phyloP scores from a whole-genome alignment of 345 rosid species.

The Arabidopsis thaliana region TAIR10.1 NC_003074.8:21839001-21839500 shows the following conservation, averaged over 20 bases:
- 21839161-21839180: not conserved
- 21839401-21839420: constrained; percentile 43
- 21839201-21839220: constrained; percentile 45
- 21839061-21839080: not conserved
- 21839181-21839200: not conserved
- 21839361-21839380: constrained; percentile 32
- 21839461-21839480: too few relatives aligned
- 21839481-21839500: too few relatives aligned
- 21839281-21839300: constrained; percentile 45
- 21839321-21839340: constrained; percentile 28
- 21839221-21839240: constrained; percentile 46
- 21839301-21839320: constrained; percentile 25
- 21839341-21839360: constrained; percentile 23
- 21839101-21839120: constrained; percentile 22
- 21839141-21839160: not conserved
- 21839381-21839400: constrained; percentile 43
- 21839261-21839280: constrained; percentile 42
- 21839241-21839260: constrained; percentile 38
- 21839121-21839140: not conserved
- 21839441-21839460: constrained; percentile 47
- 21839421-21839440: constrained; percentile 45
- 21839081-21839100: not conserved
- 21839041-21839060: not conserved
- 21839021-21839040: not conserved
- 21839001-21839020: not conserved